Conservation (phyloP, 2,329 filamentous ascomycete species). For the Venturia effusa region DNA sequence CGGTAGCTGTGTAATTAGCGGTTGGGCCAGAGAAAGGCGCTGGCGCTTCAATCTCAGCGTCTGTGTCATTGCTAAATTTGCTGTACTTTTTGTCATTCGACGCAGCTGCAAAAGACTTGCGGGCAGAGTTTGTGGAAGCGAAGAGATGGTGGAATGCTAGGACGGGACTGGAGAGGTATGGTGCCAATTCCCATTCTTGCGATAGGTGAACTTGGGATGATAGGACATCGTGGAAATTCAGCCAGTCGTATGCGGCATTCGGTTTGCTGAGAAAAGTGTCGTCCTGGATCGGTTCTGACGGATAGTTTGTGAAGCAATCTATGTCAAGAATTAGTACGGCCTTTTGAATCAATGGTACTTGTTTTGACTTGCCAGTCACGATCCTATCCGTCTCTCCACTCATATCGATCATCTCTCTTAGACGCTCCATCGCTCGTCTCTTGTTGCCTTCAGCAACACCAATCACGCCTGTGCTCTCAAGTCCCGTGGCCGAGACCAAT, state of each 20-base stretch:
- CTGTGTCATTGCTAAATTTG: constrained; percentile 28
- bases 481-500: constrained; percentile 22
- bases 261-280: constrained; percentile 87
- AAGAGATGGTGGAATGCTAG: constrained; percentile 90
- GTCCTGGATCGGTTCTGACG: constrained; percentile 81
- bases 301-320: constrained; percentile 80
- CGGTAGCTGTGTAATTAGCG: constrained; percentile 71
- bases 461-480: constrained; percentile 37
- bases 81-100: constrained; percentile 16
- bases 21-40: constrained; percentile 67
- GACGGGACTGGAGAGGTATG: constrained; percentile 77
- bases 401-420: constrained; percentile 67
- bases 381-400: constrained; percentile 71
- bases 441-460: constrained; percentile 65
- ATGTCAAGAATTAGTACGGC: neutral
- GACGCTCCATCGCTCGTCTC: constrained; percentile 58
- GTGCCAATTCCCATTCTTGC: constrained; percentile 85
- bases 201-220: constrained; percentile 67
- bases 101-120: constrained; percentile 16
- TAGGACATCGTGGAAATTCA: constrained; percentile 82
- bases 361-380: constrained; percentile 40
- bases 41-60: constrained; percentile 15
- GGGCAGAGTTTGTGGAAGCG: constrained; percentile 44
- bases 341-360: neutral
- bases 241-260: constrained; percentile 79